These are phyloP conservation scores for Hypoxylon rickii DNA, from an alignment of 495 filamentous ascomycete species.

Conservation along the genomic window DNA sequence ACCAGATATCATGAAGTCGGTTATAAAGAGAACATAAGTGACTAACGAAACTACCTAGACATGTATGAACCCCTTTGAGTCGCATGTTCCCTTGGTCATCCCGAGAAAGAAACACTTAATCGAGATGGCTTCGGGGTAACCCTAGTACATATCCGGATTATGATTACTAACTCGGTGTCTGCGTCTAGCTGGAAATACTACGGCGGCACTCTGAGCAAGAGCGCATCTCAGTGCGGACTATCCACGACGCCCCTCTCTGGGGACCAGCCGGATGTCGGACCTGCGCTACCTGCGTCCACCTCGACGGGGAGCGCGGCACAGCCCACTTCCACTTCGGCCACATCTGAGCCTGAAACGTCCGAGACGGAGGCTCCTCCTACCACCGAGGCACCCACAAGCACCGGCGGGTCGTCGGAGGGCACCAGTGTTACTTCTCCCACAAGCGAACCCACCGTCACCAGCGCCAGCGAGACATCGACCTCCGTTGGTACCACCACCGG, in stretches of 20 bases:
- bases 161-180: neutral
- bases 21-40: neutral
- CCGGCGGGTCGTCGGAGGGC: neutral
- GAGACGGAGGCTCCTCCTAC: conserved; percentile 2
- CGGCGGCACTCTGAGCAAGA: conserved; percentile 41
- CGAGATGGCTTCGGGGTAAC: too few relatives aligned
- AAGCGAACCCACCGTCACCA: neutral
- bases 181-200: conserved; percentile 47
- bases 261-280: conserved; percentile 28
- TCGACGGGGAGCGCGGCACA: neutral
- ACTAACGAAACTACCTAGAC: neutral
- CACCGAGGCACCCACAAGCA: conserved; percentile 3
- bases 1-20: neutral
- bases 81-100: too few relatives aligned
- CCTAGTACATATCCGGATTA: too few relatives aligned
- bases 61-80: too few relatives aligned
- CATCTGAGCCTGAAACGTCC: too few relatives aligned
- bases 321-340: conserved; percentile 3
- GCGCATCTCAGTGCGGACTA: conserved; percentile 46
- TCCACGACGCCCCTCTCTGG: conserved; percentile 45
- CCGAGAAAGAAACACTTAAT: too few relatives aligned
- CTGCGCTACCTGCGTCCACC: conserved; percentile 23
- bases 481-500: conserved; percentile 4
- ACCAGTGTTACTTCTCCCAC: neutral
- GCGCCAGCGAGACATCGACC: neutral